Conservation (phyloP, 108 stramenopile species). For the Cyclostephanos tholiformis region DNA sequence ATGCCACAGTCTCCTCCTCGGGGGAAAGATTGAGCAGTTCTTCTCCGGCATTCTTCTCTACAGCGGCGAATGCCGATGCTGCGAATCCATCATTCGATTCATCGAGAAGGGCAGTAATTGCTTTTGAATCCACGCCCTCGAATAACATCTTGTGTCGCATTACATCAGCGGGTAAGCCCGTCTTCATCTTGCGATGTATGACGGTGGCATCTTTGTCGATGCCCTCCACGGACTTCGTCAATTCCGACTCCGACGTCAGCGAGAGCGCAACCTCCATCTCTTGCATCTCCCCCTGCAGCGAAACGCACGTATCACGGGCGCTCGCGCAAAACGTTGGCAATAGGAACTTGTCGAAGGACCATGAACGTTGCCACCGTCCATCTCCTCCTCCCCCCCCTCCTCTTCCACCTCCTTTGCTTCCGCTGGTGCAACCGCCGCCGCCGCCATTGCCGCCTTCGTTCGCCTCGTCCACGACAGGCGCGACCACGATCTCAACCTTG, state of each 20-base stretch:
- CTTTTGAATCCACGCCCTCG: slow-evolving; percentile 4
- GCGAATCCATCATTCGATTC: slow-evolving; percentile 4
- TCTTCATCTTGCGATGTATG: slow-evolving; percentile 56
- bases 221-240: background rate
- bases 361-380: too few species aligned
- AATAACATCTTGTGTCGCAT: slow-evolving; percentile 32
- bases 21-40: slow-evolving; percentile 21
- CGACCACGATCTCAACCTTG: too few species aligned
- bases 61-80: slow-evolving; percentile 5
- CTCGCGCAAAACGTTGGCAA: too few species aligned
- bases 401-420: too few species aligned
- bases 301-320: slow-evolving; percentile 30
- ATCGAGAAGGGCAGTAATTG: slow-evolving; percentile 3
- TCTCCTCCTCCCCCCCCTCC: too few species aligned
- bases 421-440: too few species aligned
- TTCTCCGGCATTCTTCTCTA: background rate
- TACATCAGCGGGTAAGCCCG: slow-evolving; percentile 36
- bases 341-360: too few species aligned
- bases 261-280: slow-evolving; percentile 33
- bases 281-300: slow-evolving; percentile 28
- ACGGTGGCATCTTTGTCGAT: slow-evolving; percentile 21
- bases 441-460: too few species aligned
- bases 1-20: slow-evolving; percentile 58
- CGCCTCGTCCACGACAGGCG: too few species aligned
- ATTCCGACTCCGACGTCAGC: background rate